phyloP scores from a whole-genome alignment of 2,329 filamentous ascomycete species.

The Fusarium austroafricanum region DNA sequence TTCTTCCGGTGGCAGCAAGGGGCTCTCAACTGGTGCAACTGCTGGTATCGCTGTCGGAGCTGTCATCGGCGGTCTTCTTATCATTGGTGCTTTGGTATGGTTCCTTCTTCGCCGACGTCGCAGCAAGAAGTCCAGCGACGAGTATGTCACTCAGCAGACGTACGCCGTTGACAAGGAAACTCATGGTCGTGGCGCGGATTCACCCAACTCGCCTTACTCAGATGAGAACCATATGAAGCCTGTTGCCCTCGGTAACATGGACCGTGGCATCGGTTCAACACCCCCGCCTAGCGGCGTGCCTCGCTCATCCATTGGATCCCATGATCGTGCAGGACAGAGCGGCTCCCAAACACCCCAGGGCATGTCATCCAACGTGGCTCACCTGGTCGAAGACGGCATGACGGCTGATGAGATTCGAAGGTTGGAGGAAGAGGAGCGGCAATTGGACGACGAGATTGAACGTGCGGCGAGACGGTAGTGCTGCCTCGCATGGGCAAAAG shows the following conservation, averaged over 20 bases:
- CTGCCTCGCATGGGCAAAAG: conserved; percentile 14
- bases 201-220: conserved; percentile 58
- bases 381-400: conserved; percentile 71
- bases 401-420: conserved; percentile 66
- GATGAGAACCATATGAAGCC: conserved; percentile 53
- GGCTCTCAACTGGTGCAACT: conserved; percentile 57
- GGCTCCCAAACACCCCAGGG: conserved; percentile 47
- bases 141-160: conserved; percentile 47
- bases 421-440: conserved; percentile 68
- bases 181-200: conserved; percentile 52
- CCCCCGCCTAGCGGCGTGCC: conserved; percentile 19
- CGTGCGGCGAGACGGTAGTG: conserved; percentile 51
- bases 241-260: conserved; percentile 34
- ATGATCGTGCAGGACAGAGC: conserved; percentile 24
- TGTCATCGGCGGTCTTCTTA: conserved; percentile 52
- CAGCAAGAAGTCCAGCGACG: conserved; percentile 36
- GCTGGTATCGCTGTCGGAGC: conserved; percentile 61
- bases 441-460: conserved; percentile 68
- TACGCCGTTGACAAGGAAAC: conserved; percentile 62
- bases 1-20: conserved; percentile 12
- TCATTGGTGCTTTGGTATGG: conserved; percentile 56
- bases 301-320: conserved; percentile 37
- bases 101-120: conserved; percentile 58
- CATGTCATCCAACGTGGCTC: conserved; percentile 57
- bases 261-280: conserved; percentile 18